Evolutionary conservation across 2,329 filamentous ascomycete genomes (phyloP).

Genomic region (Lachnellula hyalina): DNA sequence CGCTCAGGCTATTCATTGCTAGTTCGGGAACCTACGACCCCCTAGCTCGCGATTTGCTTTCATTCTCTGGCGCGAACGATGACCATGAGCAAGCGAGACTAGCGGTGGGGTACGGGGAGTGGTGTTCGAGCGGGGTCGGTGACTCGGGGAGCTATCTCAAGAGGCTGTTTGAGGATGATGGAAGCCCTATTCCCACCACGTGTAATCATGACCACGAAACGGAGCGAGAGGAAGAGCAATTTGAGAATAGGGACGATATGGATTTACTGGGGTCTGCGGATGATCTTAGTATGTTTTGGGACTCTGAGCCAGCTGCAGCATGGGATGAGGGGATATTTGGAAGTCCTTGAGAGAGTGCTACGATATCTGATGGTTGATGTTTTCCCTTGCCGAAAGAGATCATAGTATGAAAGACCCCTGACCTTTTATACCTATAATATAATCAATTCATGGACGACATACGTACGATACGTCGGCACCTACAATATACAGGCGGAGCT

Average conservation of each 20-base stretch:
- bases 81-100: background rate
- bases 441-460: too few relatives aligned
- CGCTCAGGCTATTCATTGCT: constrained; percentile 9
- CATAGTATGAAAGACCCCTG: too few relatives aligned
- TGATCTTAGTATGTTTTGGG: background rate
- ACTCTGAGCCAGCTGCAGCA: background rate
- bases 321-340: background rate
- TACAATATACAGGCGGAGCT: too few relatives aligned
- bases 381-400: too few relatives aligned
- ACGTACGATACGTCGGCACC: too few relatives aligned
- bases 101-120: background rate
- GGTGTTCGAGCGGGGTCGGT: background rate
- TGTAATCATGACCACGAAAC: background rate
- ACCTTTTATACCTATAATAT: too few relatives aligned
- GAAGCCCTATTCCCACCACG: background rate
- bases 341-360: background rate
- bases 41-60: background rate
- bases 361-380: too few relatives aligned
- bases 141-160: background rate
- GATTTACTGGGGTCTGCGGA: background rate
- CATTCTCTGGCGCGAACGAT: background rate
- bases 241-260: background rate
- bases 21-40: constrained; percentile 10
- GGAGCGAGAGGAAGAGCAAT: background rate
- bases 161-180: constrained; percentile 2